These are phyloP conservation scores for Pseudocercospora ulei DNA, from an alignment of 2,329 filamentous ascomycete genomes.

Conservation along the genomic window DNA sequence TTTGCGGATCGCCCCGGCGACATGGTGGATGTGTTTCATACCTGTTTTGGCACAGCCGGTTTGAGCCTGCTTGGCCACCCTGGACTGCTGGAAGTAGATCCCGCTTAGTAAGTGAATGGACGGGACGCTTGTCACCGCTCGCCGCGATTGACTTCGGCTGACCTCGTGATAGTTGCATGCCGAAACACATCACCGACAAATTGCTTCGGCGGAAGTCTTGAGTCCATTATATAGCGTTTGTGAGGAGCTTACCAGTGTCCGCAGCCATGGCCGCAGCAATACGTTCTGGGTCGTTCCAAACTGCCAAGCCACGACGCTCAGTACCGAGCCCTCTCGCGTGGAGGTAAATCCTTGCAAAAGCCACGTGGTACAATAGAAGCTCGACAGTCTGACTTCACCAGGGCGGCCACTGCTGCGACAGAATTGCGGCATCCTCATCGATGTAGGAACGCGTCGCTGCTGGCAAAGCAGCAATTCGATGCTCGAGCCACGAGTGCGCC, in stretches of 20 bases:
- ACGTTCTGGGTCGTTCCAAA: no score
- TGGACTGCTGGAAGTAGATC: conserved; percentile 70
- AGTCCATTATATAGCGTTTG: neutral
- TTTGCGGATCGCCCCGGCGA: conserved; percentile 84
- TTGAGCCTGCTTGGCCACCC: conserved; percentile 72
- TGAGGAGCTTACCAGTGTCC: neutral
- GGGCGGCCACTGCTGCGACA: conserved; percentile 3
- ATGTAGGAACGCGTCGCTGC: no score
- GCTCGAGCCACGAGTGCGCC: no score
- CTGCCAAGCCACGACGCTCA: no score
- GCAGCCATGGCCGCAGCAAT: no score
- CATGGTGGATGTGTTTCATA: conserved; percentile 97
- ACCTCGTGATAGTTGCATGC: conserved; percentile 37
- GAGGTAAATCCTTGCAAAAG: conserved; percentile 9
- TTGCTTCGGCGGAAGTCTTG: conserved; percentile 40
- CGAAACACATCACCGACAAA: conserved; percentile 54
- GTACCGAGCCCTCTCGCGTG: no score
- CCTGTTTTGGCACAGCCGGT: conserved; percentile 77
- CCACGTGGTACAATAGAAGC: conserved; percentile 8
- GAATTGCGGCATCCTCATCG: conserved; percentile 1
- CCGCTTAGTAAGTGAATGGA: conserved; percentile 58
- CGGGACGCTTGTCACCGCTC: conserved; percentile 9
- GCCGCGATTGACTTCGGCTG: conserved; percentile 13
- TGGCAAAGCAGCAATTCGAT: no score
- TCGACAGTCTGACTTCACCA: neutral